phyloP scores from a whole-genome alignment of 306 rosid genomes.

The Ormosia emarginata region DNA sequence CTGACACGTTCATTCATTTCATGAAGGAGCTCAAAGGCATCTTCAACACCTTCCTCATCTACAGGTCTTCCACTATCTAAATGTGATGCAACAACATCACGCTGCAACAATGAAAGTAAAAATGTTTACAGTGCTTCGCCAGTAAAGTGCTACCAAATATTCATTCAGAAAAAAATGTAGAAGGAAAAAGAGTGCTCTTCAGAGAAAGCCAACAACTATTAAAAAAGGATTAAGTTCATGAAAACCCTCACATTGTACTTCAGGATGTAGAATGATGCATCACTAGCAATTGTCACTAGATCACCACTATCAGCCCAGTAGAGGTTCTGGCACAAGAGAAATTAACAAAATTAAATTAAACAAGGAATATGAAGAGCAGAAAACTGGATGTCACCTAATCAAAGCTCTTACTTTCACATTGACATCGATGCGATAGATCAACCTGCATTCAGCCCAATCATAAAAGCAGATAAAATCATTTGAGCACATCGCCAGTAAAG shows the following conservation, averaged over 20 bases:
- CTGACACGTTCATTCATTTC: conserved; percentile 95
- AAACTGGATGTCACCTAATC: conserved; percentile 15
- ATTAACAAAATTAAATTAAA: neutral
- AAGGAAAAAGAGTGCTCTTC: neutral
- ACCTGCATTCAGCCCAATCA: conserved; percentile 97
- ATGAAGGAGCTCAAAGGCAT: conserved; percentile 97
- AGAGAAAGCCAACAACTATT: neutral
- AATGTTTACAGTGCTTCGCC: conserved; percentile 10
- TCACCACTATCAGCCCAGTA: conserved; percentile 99
- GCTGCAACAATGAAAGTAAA: conserved; percentile 55
- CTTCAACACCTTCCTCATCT: conserved; percentile 97
- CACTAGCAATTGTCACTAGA: conserved; percentile 85
- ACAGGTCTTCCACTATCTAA: conserved; percentile 90
- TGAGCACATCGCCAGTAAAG: conserved; percentile 90
- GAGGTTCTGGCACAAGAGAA: conserved; percentile 60
- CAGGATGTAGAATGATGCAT: conserved; percentile 90
- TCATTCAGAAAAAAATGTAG: neutral
- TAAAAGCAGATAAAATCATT: conserved; percentile 97
- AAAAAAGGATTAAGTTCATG: conserved; percentile 5
- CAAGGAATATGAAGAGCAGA: neutral
- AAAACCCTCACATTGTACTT: conserved; percentile 82
- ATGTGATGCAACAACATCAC: conserved; percentile 79
- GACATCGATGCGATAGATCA: conserved; percentile 92
- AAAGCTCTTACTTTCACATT: conserved; percentile 77
- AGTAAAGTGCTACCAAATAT: conserved; percentile 15